phyloP scores from a whole-genome alignment of 148 eudicot genomes.

The Dysphania ambrosioides region DNA sequence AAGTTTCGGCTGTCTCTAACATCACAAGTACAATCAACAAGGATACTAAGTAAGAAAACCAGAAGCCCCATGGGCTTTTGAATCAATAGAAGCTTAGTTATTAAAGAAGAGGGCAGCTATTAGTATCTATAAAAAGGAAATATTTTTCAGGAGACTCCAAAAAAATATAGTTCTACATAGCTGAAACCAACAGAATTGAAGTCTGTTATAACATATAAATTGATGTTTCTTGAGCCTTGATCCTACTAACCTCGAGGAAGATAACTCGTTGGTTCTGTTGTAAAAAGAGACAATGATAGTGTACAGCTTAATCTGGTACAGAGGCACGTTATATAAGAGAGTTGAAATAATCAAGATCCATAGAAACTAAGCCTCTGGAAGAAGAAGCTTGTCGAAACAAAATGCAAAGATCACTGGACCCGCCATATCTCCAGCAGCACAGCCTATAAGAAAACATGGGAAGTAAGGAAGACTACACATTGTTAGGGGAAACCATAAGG shows the following conservation, averaged over 20 bases:
- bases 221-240: background rate
- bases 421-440: conserved; percentile 73
- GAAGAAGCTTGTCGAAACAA: conserved; percentile 54
- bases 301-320: conserved; percentile 11
- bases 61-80: background rate
- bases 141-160: background rate
- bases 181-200: conserved; percentile 1
- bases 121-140: background rate
- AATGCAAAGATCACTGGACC: conserved; percentile 63
- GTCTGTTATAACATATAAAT: background rate
- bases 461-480: background rate
- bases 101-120: background rate
- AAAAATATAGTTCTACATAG: background rate
- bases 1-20: background rate
- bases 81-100: background rate
- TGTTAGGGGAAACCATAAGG: background rate
- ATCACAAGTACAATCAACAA: background rate
- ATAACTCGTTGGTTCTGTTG: background rate
- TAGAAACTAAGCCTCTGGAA: conserved; percentile 20
- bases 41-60: background rate
- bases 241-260: conserved; percentile 6
- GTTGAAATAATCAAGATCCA: conserved; percentile 3
- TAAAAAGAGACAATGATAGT: background rate
- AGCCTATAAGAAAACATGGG: conserved; percentile 41
- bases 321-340: background rate